Conservation (phyloP, 2,329 filamentous ascomycete genomes). For the Scortechinia acanthostroma region DNA sequence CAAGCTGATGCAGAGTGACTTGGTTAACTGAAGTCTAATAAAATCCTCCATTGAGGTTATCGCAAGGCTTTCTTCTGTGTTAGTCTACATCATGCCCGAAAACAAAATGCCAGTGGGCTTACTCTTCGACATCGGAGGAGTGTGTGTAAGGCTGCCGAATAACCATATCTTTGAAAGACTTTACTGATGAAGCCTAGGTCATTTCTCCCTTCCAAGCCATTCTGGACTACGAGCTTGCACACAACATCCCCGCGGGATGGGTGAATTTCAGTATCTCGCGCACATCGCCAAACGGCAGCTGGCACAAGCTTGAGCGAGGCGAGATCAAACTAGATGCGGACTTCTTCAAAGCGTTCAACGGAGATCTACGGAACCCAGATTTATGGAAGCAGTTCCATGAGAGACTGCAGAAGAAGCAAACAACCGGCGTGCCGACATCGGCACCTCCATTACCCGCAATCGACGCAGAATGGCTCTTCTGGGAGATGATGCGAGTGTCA, state of each 20-base stretch:
- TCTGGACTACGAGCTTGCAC: slow-evolving; percentile 74
- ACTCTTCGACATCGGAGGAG: slow-evolving; percentile 92
- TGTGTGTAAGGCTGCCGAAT: slow-evolving; percentile 66
- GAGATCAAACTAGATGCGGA: slow-evolving; percentile 66
- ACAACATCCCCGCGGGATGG: slow-evolving; percentile 78
- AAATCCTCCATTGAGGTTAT: no score
- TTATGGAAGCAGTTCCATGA: slow-evolving; percentile 66
- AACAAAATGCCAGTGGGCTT: slow-evolving; percentile 61
- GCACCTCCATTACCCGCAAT: slow-evolving; percentile 64
- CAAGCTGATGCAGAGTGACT: no score
- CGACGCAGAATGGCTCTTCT: slow-evolving; percentile 75
- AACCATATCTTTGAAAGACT: slow-evolving; percentile 4
- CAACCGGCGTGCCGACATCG: slow-evolving; percentile 12
- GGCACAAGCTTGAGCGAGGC: slow-evolving; percentile 83
- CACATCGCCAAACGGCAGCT: slow-evolving; percentile 71
- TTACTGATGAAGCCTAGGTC: slow-evolving; percentile 47
- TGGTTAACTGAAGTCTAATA: no score
- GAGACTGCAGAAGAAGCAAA: slow-evolving; percentile 27
- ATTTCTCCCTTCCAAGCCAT: slow-evolving; percentile 88
- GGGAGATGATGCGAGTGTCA: slow-evolving; percentile 79
- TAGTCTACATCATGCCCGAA: slow-evolving; percentile 22
- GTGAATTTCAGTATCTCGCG: slow-evolving; percentile 83
- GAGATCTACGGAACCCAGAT: slow-evolving; percentile 59
- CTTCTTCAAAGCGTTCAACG: slow-evolving; percentile 73
- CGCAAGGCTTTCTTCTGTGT: no score